A percentile compares a stretch with the other conserved stretches of the same genome.
phyloP scores from a whole-genome alignment of 129 eudicot genomes.

The Erigeron canadensis region DNA sequence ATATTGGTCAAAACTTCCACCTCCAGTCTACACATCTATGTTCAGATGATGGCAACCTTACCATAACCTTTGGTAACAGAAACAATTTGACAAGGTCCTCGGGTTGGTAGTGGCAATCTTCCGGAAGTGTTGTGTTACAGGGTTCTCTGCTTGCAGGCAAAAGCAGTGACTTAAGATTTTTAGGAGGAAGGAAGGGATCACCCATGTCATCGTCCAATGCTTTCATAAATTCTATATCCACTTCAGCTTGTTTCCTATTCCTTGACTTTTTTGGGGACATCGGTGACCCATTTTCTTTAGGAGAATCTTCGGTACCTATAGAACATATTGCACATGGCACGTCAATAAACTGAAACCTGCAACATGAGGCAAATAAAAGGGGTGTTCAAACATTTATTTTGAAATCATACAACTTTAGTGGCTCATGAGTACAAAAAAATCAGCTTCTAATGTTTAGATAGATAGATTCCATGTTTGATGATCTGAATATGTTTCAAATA shows the following conservation, averaged over 20 bases:
- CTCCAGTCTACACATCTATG: not conserved
- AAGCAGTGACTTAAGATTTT: slow-evolving; percentile 64
- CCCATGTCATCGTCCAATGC: slow-evolving; percentile 49
- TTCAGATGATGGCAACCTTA: slow-evolving; percentile 24
- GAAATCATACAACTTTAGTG: not conserved
- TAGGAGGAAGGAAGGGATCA: slow-evolving; percentile 63
- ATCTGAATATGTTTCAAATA: not conserved
- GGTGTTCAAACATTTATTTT: not conserved
- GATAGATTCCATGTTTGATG: not conserved
- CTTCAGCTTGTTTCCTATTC: slow-evolving; percentile 54
- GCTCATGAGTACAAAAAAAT: not conserved
- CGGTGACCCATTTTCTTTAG: slow-evolving; percentile 56
- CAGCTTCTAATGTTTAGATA: not conserved
- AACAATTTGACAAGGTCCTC: slow-evolving; percentile 89
- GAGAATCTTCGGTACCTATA: slow-evolving; percentile 46
- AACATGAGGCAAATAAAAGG: slow-evolving; percentile 9
- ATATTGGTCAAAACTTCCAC: not conserved
- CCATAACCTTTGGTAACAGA: slow-evolving; percentile 73
- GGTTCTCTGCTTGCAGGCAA: slow-evolving; percentile 62
- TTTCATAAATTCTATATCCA: slow-evolving; percentile 63
- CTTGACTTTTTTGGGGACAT: slow-evolving; percentile 48
- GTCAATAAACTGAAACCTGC: slow-evolving; percentile 19
- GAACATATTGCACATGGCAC: slow-evolving; percentile 21
- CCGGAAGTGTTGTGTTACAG: slow-evolving; percentile 80
- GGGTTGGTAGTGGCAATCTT: slow-evolving; percentile 93